These are phyloP conservation scores for Saturnispora saitoi DNA, from an alignment of 805 yeast species.

Conservation along the genomic window DNA sequence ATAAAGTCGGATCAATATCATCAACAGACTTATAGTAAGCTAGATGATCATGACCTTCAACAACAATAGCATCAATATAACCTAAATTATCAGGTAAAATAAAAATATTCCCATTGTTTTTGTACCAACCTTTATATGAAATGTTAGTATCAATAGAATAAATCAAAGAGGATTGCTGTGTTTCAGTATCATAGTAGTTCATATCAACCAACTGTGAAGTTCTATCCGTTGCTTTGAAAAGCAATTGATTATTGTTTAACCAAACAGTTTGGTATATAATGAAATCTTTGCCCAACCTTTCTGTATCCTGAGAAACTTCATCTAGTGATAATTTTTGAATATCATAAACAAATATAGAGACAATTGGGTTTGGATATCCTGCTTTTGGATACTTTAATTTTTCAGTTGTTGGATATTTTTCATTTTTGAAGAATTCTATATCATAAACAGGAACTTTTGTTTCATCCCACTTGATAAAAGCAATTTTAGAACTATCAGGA, in stretches of 20 bases:
- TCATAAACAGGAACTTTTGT: slow-evolving; percentile 45
- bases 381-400: slow-evolving; percentile 65
- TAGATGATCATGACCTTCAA: slow-evolving; percentile 51
- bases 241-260: slow-evolving; percentile 40
- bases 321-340: slow-evolving; percentile 21
- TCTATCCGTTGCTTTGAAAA: slow-evolving; percentile 58
- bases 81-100: slow-evolving; percentile 39
- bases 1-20: slow-evolving; percentile 32
- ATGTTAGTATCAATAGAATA: slow-evolving; percentile 35
- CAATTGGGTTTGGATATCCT: slow-evolving; percentile 52
- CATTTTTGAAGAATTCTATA: slow-evolving; percentile 41
- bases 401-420: slow-evolving; percentile 38
- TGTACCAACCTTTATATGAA: slow-evolving; percentile 48
- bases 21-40: slow-evolving; percentile 42
- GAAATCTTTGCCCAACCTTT: slow-evolving; percentile 33
- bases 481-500: slow-evolving; percentile 47
- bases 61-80: slow-evolving; percentile 53
- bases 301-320: slow-evolving; percentile 17
- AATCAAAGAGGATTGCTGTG: slow-evolving; percentile 28
- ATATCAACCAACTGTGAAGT: slow-evolving; percentile 48
- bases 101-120: slow-evolving; percentile 30
- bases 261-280: slow-evolving; percentile 57
- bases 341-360: slow-evolving; percentile 38
- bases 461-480: slow-evolving; percentile 53
- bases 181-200: slow-evolving; percentile 33